phyloP scores from a whole-genome alignment of 108 stramenopile species.

The Nitzschia sp. region DNA sequence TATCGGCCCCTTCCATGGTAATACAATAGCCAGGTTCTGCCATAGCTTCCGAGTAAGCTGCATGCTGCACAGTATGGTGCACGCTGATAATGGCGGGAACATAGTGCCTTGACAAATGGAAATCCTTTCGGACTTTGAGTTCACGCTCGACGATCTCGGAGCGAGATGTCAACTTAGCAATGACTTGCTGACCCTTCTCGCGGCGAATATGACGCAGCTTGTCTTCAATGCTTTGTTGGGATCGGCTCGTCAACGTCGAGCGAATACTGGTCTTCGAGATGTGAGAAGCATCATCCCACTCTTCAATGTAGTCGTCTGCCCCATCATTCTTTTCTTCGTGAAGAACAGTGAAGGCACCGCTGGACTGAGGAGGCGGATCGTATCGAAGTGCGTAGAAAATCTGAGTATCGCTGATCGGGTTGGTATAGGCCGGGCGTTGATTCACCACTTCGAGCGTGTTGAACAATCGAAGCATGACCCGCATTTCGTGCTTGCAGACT shows the following conservation, averaged over 20 bases:
- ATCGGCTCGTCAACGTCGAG: constrained; percentile 64
- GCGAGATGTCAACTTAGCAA: constrained; percentile 82
- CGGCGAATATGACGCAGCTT: constrained; percentile 72
- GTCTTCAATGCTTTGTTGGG: constrained; percentile 76
- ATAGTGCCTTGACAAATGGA: constrained; percentile 85
- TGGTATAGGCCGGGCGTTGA: constrained; percentile 88
- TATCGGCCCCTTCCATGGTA: constrained; percentile 91
- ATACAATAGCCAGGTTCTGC: constrained; percentile 91
- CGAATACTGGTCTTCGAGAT: constrained; percentile 66
- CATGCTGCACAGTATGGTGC: constrained; percentile 90
- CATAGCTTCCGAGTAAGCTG: constrained; percentile 88
- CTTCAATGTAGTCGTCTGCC: constrained; percentile 78
- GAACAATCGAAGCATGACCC: constrained; percentile 89
- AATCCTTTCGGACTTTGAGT: constrained; percentile 82
- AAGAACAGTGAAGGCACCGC: constrained; percentile 66
- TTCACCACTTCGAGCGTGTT: constrained; percentile 92
- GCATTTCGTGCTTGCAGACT: constrained; percentile 87
- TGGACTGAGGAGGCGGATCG: constrained; percentile 67
- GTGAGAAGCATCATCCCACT: constrained; percentile 81
- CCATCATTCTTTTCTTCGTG: constrained; percentile 71
- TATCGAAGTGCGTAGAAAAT: constrained; percentile 90
- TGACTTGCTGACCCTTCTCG: constrained; percentile 89
- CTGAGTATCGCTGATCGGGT: constrained; percentile 82
- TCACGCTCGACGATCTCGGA: constrained; percentile 89
- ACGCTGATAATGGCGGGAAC: constrained; percentile 91